A percentile compares a stretch with the other conserved stretches of the same genome.
Evolutionary conservation across 495 filamentous ascomycete genomes (phyloP).

Genomic region (Lentithecium fluviatile): DNA sequence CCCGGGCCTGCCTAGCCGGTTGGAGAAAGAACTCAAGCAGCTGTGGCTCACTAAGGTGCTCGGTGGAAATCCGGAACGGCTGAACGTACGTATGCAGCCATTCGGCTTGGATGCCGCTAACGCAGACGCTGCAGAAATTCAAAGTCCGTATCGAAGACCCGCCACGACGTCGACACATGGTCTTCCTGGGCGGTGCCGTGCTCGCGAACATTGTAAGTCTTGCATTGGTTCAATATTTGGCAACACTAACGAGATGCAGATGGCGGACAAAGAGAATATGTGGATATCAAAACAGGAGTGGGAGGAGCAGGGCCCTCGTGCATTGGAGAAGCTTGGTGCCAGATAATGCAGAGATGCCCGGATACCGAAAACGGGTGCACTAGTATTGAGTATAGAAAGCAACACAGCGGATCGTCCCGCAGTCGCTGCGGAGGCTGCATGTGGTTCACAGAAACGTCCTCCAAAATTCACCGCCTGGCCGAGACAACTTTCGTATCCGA

Average conservation of each 20-base stretch:
- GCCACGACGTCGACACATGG: slow-evolving; percentile 94
- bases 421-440: neutral
- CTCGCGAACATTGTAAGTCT: slow-evolving; percentile 81
- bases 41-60: slow-evolving; percentile 93
- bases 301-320: slow-evolving; percentile 86
- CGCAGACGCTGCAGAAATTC: slow-evolving; percentile 68
- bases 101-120: slow-evolving; percentile 14
- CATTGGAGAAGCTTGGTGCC: slow-evolving; percentile 86
- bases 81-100: slow-evolving; percentile 60
- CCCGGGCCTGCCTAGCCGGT: slow-evolving; percentile 83
- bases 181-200: slow-evolving; percentile 95
- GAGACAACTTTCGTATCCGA: too few species aligned
- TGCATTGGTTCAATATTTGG: slow-evolving; percentile 4
- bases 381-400: slow-evolving; percentile 9
- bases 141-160: slow-evolving; percentile 99
- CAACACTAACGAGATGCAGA: slow-evolving; percentile 50
- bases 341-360: slow-evolving; percentile 45
- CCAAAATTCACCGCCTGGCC: slow-evolving; percentile 16
- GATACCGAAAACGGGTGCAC: neutral
- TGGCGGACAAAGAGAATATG: slow-evolving; percentile 98
- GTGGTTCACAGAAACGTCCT: neutral
- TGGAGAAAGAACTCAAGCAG: slow-evolving; percentile 99
- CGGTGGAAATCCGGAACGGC: slow-evolving; percentile 81
- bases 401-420: slow-evolving; percentile 14
- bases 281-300: slow-evolving; percentile 97